Base-by-base conservation (phyloP, 2,329 filamentous ascomycete genomes). In the Ceratocystis destructans region DNA sequence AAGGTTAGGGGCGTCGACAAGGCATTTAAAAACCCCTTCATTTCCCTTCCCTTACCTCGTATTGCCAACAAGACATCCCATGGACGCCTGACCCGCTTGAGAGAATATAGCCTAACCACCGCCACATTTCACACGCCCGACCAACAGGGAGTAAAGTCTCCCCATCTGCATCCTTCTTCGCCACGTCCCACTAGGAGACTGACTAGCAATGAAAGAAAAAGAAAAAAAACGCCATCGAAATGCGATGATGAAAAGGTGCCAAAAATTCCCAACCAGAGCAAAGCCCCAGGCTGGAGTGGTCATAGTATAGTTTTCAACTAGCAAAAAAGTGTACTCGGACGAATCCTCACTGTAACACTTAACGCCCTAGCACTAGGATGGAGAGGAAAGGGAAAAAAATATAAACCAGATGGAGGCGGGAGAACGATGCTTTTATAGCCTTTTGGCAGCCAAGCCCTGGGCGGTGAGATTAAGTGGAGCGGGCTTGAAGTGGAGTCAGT, bases 261-360 rank as follows among this genome's bases (percentile, higher is more conserved):
- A 88, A 89, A 88, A 86, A 88, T 88, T 88, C 76, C 85, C 85
- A 72, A 79, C 79, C 83, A 80, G 84, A 79, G 80, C 80, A 66
- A 82, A 81, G 82, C 81, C 84, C 82, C 81, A 79, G 61, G 59
- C 76, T 80, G 79, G 78, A 88, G 86, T 79, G 78, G 86, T 88
- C 85, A 84, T 78, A 80, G 73, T 82, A 83, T 88, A 89, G 86
- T 88, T 89, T 88, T 88, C 86, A 89, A 89, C 86, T 87, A 88
- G 86, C 86, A 88, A 88, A 88, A 85, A 85, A 80, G 79, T 81
- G 79, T 80, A 80, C 83, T 86, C 83, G 80, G 83, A 85, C 82
- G 79, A 87, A 86, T 88, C 86, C 83, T 88, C 86, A 88, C 85
- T 87, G 85, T 82, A 85, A 84, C 82, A 83, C 84, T 83, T 88